phyloP scores from a whole-genome alignment of 129 eudicot species.

The Deinandra increscens region DNA sequence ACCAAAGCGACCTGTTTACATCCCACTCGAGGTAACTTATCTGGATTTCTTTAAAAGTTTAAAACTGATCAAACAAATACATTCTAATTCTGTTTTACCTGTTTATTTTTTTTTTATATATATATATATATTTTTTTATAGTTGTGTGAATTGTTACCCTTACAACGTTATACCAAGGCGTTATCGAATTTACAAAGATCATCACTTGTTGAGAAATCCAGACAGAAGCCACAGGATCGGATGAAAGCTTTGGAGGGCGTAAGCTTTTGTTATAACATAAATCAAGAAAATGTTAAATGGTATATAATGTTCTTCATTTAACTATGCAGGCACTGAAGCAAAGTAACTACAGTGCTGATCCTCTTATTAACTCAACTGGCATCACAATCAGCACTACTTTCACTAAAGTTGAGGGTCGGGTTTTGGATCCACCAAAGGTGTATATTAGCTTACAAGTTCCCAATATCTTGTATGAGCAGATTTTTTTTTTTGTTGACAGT shows the following conservation, averaged over 20 bases:
- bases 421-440: slow-evolving; percentile 76
- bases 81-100: neutral
- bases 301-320: neutral
- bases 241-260: slow-evolving; percentile 52
- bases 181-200: slow-evolving; percentile 59
- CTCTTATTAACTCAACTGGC: slow-evolving; percentile 71
- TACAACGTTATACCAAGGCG: slow-evolving; percentile 83
- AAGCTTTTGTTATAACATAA: slow-evolving; percentile 7
- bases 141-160: slow-evolving; percentile 63
- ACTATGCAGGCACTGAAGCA: slow-evolving; percentile 27
- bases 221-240: slow-evolving; percentile 86
- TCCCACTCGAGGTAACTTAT: slow-evolving; percentile 71
- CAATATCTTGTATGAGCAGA: neutral
- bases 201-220: slow-evolving; percentile 76
- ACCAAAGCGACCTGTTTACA: slow-evolving; percentile 61
- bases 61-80: neutral
- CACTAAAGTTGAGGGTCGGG: slow-evolving; percentile 70
- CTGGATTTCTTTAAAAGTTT: neutral
- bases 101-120: too few species aligned
- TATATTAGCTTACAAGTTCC: neutral
- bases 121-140: slow-evolving; percentile 26
- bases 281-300: neutral
- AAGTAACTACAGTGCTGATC: slow-evolving; percentile 53
- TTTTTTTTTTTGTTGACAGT: slow-evolving; percentile 15
- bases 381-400: slow-evolving; percentile 50